Base-by-base conservation (phyloP, 305 asterid species). In the Rubia tinctorum region DNA sequence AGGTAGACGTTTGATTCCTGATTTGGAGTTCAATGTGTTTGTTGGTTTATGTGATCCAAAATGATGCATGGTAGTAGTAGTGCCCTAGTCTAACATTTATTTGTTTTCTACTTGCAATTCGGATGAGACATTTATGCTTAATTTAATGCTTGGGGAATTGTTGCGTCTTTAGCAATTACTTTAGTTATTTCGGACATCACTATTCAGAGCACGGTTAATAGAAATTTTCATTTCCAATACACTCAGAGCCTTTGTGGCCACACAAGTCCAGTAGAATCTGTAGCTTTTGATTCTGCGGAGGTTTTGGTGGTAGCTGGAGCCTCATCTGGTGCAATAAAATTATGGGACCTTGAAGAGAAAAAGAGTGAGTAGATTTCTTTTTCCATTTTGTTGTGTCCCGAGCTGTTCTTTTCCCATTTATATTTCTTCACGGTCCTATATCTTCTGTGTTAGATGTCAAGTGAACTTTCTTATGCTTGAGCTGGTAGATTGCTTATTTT, bases 331-430 rank as follows among this genome's bases (percentile, higher is more conserved):
- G 91, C 91, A 80, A 86, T 93, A 80, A 95, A 95, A 79, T 80
- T 95, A 85, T 95, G 99, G 99, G 99, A 95, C 81, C 80, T 95
- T 80, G 98, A 93, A 84, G 98, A 93, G 83, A 88, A 95, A 67
- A 95, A 93, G 82, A 88, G 99, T 95, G 79, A 83, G 97, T 79
- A 63, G 44, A 69, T 69, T 15, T 9, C n/a, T 74, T 62, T 68
- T 51, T 69, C 20, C 20, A 14, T 15, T 61, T 72, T 60, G 40
- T 27, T 20, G 34, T 72, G 22, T 22, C 34, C 51, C 22, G 25
- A 34, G 12, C 11, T 64, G 15, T 42, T n/a, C 2, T 66, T 0
- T 10, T 62, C 11, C 8, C 49, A 7, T 20, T 44, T 53, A 66
- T 30, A n/a, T 42, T 17, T 10, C 12, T 17, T 43, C 7, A 12